Percentiles rank a stretch among this genome's conserved stretches.
Conservation (phyloP, 768 basidiomycete species). For the Pisolithus albus region DNA sequence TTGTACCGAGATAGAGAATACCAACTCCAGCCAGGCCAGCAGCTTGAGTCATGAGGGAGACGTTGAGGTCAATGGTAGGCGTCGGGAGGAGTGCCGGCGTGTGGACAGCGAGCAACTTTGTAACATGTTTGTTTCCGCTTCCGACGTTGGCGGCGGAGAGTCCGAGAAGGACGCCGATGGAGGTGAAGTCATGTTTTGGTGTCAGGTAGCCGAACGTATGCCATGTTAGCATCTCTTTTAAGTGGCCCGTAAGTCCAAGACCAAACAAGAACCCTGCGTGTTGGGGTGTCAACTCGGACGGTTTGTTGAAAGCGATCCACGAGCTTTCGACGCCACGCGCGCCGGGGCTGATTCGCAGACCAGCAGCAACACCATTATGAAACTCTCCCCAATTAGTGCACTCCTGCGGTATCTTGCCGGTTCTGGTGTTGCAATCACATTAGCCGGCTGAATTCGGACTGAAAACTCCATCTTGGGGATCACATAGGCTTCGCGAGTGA, state of each 20-base stretch:
- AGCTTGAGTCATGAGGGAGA: slow-evolving; percentile 83
- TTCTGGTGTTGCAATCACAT: slow-evolving; percentile 57
- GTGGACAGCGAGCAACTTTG: slow-evolving; percentile 86
- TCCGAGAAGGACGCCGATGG: slow-evolving; percentile 90
- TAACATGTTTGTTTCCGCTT: slow-evolving; percentile 78
- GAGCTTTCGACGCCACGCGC: slow-evolving; percentile 78
- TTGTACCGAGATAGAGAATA: slow-evolving; percentile 82
- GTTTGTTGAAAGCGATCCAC: slow-evolving; percentile 95
- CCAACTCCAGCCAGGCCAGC: slow-evolving; percentile 86
- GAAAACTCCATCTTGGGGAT: slow-evolving; percentile 77
- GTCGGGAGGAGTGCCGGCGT: slow-evolving; percentile 89
- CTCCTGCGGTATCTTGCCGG: slow-evolving; percentile 66
- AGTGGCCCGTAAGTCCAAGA: slow-evolving; percentile 86
- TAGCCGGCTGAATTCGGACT: slow-evolving; percentile 68
- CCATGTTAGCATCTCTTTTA: slow-evolving; percentile 87
- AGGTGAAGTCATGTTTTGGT: slow-evolving; percentile 92
- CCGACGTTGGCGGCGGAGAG: slow-evolving; percentile 87
- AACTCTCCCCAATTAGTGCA: slow-evolving; percentile 91
- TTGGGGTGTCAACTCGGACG: slow-evolving; percentile 80
- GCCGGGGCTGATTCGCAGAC: slow-evolving; percentile 73
- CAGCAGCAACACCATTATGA: slow-evolving; percentile 94
- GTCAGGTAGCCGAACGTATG: slow-evolving; percentile 94
- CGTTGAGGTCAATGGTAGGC: slow-evolving; percentile 81
- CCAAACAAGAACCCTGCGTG: slow-evolving; percentile 97
- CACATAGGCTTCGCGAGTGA: slow-evolving; percentile 69